phyloP scores from a whole-genome alignment of 169 alveolate genomes.

The Eimeria falciformis region DNA sequence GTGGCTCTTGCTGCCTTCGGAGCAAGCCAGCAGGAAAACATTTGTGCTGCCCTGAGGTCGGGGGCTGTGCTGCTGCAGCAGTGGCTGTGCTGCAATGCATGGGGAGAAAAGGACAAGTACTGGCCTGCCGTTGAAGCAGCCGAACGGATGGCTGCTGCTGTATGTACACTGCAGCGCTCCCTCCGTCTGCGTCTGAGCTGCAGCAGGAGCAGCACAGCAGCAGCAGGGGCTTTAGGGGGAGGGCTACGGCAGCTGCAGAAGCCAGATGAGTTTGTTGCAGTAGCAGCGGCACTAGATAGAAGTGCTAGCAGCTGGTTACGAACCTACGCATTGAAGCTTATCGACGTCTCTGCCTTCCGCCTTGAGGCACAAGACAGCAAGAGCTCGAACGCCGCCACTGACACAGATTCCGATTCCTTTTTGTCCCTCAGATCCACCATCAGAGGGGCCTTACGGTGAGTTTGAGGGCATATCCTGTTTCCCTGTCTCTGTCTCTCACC shows the following conservation, averaged over 20 bases:
- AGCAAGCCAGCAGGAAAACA: neutral
- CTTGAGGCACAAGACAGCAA: constrained; percentile 14
- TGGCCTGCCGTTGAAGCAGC: constrained; percentile 37
- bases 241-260: constrained; percentile 9
- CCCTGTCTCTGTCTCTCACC: neutral
- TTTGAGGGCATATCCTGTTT: neutral
- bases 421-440: constrained; percentile 3
- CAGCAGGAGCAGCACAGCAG: neutral
- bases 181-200: neutral
- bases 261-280: neutral
- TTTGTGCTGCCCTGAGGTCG: constrained; percentile 6
- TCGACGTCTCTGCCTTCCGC: constrained; percentile 22
- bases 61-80: constrained; percentile 52
- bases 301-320: constrained; percentile 38
- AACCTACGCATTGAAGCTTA: neutral
- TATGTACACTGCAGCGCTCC: constrained; percentile 16
- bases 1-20: neutral
- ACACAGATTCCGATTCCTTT: constrained; percentile 20
- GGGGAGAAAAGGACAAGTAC: neutral
- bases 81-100: constrained; percentile 50
- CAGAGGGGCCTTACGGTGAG: constrained; percentile 41
- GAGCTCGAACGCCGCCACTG: neutral
- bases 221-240: neutral
- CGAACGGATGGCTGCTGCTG: constrained; percentile 6
- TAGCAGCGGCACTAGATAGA: constrained; percentile 17